phyloP scores from a whole-genome alignment of 306 rosid genomes.

The Albizia julibrissin region DNA sequence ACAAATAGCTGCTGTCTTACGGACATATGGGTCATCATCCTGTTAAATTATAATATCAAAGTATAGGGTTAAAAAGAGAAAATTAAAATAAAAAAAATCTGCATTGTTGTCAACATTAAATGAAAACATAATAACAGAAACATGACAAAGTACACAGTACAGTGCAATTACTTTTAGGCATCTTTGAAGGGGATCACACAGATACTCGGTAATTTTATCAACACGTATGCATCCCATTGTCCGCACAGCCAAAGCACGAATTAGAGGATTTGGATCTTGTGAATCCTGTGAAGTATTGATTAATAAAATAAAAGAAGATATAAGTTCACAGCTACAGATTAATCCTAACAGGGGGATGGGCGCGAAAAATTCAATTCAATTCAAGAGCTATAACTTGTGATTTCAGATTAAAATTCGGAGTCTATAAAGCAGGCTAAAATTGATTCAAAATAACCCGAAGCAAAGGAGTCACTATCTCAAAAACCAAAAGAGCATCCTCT shows the following conservation, averaged over 20 bases:
- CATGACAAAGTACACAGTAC: slow-evolving; percentile 9
- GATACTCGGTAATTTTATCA: slow-evolving; percentile 96
- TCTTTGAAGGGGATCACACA: slow-evolving; percentile 99
- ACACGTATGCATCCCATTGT: slow-evolving; percentile 99
- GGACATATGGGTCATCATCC: slow-evolving; percentile 99
- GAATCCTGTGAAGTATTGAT: slow-evolving; percentile 73
- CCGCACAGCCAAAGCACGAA: slow-evolving; percentile 97
- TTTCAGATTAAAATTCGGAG: not conserved
- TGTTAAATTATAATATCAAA: slow-evolving; percentile 46
- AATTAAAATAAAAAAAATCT: not conserved
- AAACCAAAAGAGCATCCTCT: not conserved
- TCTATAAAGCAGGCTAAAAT: not conserved
- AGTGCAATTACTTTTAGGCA: slow-evolving; percentile 79
- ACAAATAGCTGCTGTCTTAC: slow-evolving; percentile 99
- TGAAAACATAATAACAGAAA: slow-evolving; percentile 23
- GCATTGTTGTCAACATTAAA: slow-evolving; percentile 16
- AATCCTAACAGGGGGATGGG: not conserved
- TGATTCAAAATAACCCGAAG: not conserved
- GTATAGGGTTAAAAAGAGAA: slow-evolving; percentile 22
- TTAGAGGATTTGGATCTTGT: slow-evolving; percentile 97
- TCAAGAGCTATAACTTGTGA: not conserved
- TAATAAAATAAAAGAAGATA: slow-evolving; percentile 5
- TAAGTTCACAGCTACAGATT: slow-evolving; percentile 24
- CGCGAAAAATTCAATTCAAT: slow-evolving; percentile 18
- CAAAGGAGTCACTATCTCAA: not conserved